These are phyloP conservation scores for Isoetes engelmannii DNA, from an alignment of 83 land plant species.

Conservation along the genomic window DNA sequence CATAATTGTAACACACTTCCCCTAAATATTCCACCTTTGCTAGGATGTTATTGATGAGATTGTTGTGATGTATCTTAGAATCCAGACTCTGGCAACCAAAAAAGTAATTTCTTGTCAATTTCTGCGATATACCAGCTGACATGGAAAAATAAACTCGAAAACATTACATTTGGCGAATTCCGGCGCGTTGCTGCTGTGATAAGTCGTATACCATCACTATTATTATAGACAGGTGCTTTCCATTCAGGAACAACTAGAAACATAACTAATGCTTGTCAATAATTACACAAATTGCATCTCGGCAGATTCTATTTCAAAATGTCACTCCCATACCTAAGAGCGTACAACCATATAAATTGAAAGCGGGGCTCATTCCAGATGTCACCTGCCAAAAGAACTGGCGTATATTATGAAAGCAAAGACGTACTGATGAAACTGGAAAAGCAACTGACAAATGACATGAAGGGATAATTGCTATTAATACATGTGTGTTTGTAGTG, in stretches of 20 bases:
- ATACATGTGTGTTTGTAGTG: too few species aligned
- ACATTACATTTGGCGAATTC: conserved; percentile 87
- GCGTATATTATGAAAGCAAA: too few species aligned
- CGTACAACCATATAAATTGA: conserved; percentile 92
- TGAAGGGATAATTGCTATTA: too few species aligned
- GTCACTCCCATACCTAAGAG: conserved; percentile 53
- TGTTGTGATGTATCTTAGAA: conserved; percentile 98
- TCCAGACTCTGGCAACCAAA: conserved; percentile 62
- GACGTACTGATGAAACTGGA: too few species aligned
- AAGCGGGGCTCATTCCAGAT: conserved; percentile 95
- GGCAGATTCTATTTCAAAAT: conserved; percentile 16
- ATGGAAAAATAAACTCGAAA: neutral
- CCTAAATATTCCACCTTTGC: conserved; percentile 63
- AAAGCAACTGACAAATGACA: too few species aligned
- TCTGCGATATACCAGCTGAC: too few species aligned
- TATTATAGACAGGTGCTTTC: conserved; percentile 98
- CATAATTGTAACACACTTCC: too few species aligned
- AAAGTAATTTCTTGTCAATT: too few species aligned
- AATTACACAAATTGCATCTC: neutral
- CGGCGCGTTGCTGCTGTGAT: conserved; percentile 94
- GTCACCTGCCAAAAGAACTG: conserved; percentile 47
- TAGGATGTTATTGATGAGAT: conserved; percentile 90
- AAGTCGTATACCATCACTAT: conserved; percentile 64
- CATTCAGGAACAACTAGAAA: conserved; percentile 82
- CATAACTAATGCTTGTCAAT: neutral